Conservation (phyloP, 768 basidiomycete species). For the Mycena sanguinolenta region DNA sequence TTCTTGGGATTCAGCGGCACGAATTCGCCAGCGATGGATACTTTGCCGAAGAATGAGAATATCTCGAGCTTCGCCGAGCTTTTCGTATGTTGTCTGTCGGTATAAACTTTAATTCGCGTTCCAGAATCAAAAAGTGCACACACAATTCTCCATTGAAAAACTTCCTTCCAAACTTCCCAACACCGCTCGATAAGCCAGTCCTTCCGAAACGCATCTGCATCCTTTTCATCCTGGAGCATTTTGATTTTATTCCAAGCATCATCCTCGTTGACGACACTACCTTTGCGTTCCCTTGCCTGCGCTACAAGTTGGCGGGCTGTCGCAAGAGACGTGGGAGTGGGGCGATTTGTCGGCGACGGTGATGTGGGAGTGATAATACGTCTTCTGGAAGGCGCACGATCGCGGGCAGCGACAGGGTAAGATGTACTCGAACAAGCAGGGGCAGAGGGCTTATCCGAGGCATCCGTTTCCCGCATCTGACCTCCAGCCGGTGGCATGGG, state of each 20-base stretch:
- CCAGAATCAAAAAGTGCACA: conserved; percentile 46
- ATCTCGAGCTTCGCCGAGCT: conserved; percentile 79
- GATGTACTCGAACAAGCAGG: conserved; percentile 63
- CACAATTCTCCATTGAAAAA: conserved; percentile 81
- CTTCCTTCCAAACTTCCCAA: conserved; percentile 82
- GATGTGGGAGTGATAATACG: conserved; percentile 35
- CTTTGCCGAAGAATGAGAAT: conserved; percentile 70
- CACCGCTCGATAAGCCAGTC: conserved; percentile 76
- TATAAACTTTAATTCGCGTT: conserved; percentile 10
- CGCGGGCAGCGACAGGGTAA: conserved; percentile 58
- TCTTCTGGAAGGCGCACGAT: conserved; percentile 28
- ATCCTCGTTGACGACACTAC: conserved; percentile 72
- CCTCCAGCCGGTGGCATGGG: conserved; percentile 23
- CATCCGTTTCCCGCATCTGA: conserved; percentile 20
- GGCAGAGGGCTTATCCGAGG: conserved; percentile 47
- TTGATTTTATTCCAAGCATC: conserved; percentile 85
- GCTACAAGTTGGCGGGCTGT: conserved; percentile 47
- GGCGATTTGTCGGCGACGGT: conserved; percentile 17
- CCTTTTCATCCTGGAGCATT: conserved; percentile 76
- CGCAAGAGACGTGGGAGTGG: conserved; percentile 34
- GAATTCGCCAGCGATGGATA: conserved; percentile 73
- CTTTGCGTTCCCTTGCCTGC: conserved; percentile 56
- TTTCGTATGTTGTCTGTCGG: conserved; percentile 76
- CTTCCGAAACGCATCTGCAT: conserved; percentile 77
- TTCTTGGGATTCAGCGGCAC: conserved; percentile 51